Evolutionary conservation across 1,139 yeast species (phyloP).

Genomic region (Meyerozyma guilliermondii): DNA sequence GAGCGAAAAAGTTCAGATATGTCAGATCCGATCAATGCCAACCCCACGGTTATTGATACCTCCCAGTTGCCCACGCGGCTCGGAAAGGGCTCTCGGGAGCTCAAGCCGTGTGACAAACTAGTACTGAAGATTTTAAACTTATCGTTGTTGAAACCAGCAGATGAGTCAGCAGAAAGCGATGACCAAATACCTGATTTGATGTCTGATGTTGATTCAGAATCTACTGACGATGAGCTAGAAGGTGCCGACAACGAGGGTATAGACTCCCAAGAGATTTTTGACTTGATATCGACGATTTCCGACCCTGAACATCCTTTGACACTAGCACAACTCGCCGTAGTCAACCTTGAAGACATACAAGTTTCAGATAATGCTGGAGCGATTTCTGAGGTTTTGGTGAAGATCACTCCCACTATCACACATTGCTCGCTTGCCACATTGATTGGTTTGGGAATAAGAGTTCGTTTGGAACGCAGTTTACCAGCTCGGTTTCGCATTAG

Average conservation of each 20-base stretch:
- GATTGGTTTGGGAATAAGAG: slow-evolving; percentile 92
- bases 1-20: slow-evolving; percentile 15
- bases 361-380: slow-evolving; percentile 50
- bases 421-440: slow-evolving; percentile 96
- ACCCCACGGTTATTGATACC: slow-evolving; percentile 79
- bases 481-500: slow-evolving; percentile 81
- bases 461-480: slow-evolving; percentile 80
- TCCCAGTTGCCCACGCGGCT: slow-evolving; percentile 70
- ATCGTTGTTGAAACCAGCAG: slow-evolving; percentile 12
- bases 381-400: slow-evolving; percentile 72
- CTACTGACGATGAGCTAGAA: slow-evolving; percentile 12
- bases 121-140: slow-evolving; percentile 19
- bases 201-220: slow-evolving; percentile 22
- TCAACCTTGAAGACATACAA: slow-evolving; percentile 73
- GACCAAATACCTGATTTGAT: slow-evolving; percentile 20
- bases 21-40: slow-evolving; percentile 85
- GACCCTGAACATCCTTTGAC: slow-evolving; percentile 98
- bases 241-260: slow-evolving; percentile 48
- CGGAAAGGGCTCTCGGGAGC: slow-evolving; percentile 9
- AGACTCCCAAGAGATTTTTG: slow-evolving; percentile 60
- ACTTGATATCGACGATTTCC: slow-evolving; percentile 76
- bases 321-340: slow-evolving; percentile 91
- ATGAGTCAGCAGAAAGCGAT: slow-evolving; percentile 3
- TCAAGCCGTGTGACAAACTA: slow-evolving; percentile 11
- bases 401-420: slow-evolving; percentile 95